Evolutionary conservation across 257 asterid species (phyloP).

Genomic region (Salvia rosmarinus): DNA sequence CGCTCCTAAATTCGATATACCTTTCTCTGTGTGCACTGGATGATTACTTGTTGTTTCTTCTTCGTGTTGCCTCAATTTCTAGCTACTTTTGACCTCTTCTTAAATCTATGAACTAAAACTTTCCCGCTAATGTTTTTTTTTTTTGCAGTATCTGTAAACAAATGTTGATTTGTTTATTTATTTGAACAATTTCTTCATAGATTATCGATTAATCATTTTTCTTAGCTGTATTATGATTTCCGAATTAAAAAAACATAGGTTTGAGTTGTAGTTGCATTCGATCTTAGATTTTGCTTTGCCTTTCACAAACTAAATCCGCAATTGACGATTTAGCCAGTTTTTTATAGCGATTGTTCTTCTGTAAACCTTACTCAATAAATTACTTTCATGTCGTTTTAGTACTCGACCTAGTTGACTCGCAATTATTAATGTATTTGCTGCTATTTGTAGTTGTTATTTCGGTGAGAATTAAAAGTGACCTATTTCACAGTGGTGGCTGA

Average conservation of each 20-base stretch:
- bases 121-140: neutral
- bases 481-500: neutral
- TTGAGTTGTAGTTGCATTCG: conserved; percentile 9
- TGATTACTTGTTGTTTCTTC: neutral
- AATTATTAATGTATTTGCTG: conserved; percentile 15
- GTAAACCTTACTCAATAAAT: conserved; percentile 1
- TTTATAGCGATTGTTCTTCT: neutral
- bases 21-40: neutral
- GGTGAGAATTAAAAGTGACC: neutral
- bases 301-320: neutral
- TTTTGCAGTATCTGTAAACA: neutral
- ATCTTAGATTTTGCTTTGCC: conserved; percentile 3
- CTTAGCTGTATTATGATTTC: conserved; percentile 2
- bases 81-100: neutral
- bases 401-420: conserved; percentile 18
- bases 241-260: neutral
- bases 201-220: neutral
- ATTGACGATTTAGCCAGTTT: neutral
- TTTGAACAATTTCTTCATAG: neutral
- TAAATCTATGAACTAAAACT: neutral
- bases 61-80: neutral
- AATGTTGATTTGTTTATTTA: neutral
- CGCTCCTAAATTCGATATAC: neutral
- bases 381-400: neutral
- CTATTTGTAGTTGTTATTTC: conserved; percentile 16